A percentile compares a stretch with the other conserved stretches of the same genome.
Conservation (phyloP, 1,284 basidiomycete species). For the Pterula multifida region DNA sequence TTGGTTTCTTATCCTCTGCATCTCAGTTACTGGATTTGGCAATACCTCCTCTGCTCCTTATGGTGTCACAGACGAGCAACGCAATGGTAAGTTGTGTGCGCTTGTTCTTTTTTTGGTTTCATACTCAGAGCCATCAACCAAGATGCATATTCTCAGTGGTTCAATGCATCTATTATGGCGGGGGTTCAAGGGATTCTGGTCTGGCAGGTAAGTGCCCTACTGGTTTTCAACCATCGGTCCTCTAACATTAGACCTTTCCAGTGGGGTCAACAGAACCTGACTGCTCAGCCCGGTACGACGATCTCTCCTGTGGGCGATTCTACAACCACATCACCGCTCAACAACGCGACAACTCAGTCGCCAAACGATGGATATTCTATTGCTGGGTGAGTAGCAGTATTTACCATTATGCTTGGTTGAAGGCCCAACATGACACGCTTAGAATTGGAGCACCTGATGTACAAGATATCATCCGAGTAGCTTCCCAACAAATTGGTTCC, state of each 20-base stretch:
- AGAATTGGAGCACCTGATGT: not conserved
- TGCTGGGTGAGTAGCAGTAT: conserved; percentile 13
- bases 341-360: conserved; percentile 29
- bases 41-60: conserved; percentile 11
- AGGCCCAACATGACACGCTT: not conserved
- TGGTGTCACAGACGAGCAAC: conserved; percentile 38
- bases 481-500: not conserved
- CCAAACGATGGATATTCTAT: conserved; percentile 54
- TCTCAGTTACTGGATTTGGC: not conserved
- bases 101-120: conserved; percentile 10
- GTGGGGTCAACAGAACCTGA: conserved; percentile 43
- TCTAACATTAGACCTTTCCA: conserved; percentile 12
- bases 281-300: conserved; percentile 27
- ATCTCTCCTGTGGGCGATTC: conserved; percentile 22
- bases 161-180: not conserved
- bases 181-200: conserved; percentile 35
- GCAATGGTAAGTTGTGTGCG: conserved; percentile 24
- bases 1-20: conserved; percentile 1
- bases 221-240: conserved; percentile 1
- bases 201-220: conserved; percentile 36
- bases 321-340: conserved; percentile 20
- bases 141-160: conserved; percentile 24
- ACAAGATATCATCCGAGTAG: not conserved
- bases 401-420: not conserved
- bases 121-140: conserved; percentile 16